A percentile compares a stretch with the other conserved stretches of the same genome.
phyloP scores from a whole-genome alignment of 2,329 filamentous ascomycete genomes.

The Helicocarpus griseus region DNA sequence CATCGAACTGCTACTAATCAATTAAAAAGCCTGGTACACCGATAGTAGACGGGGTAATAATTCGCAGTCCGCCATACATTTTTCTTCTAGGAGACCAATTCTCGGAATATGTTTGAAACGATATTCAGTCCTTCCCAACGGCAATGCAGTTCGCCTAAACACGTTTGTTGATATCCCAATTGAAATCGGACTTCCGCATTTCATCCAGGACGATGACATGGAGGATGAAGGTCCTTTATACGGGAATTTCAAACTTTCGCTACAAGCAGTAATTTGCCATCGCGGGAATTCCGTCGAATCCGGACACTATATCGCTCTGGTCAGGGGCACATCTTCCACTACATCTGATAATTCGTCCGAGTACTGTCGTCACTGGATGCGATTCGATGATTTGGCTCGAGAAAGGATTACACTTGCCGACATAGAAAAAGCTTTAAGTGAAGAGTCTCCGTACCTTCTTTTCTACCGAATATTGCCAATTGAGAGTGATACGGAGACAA shows the following conservation, averaged over 20 bases:
- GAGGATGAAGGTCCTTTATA: slow-evolving; percentile 58
- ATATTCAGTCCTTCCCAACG: slow-evolving; percentile 65
- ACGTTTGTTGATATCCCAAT: slow-evolving; percentile 89
- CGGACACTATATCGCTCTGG: slow-evolving; percentile 84
- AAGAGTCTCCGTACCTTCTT: slow-evolving; percentile 87
- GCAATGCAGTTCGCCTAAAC: slow-evolving; percentile 60
- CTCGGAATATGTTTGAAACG: slow-evolving; percentile 89
- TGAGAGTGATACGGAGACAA: slow-evolving; percentile 49
- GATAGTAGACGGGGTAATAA: slow-evolving; percentile 55
- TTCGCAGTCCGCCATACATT: slow-evolving; percentile 73
- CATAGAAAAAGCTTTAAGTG: slow-evolving; percentile 64
- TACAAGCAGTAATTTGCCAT: slow-evolving; percentile 90
- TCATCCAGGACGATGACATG: slow-evolving; percentile 71
- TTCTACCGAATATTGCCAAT: slow-evolving; percentile 94
- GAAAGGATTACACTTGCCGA: slow-evolving; percentile 67
- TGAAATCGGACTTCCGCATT: slow-evolving; percentile 73
- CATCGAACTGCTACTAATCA: slow-evolving; percentile 19
- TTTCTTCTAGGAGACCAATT: slow-evolving; percentile 70
- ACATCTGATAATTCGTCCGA: slow-evolving; percentile 36
- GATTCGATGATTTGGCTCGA: slow-evolving; percentile 76
- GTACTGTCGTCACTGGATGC: slow-evolving; percentile 70
- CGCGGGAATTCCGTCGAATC: slow-evolving; percentile 75
- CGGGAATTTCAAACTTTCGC: slow-evolving; percentile 83
- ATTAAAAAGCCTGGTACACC: slow-evolving; percentile 72
- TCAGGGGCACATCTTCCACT: slow-evolving; percentile 53